Percentiles rank a stretch among this genome's conserved stretches.
These are phyloP conservation scores for Pseudogymnoascus destructans DNA, from an alignment of 2,329 filamentous ascomycete species.

Conservation along the genomic window DNA sequence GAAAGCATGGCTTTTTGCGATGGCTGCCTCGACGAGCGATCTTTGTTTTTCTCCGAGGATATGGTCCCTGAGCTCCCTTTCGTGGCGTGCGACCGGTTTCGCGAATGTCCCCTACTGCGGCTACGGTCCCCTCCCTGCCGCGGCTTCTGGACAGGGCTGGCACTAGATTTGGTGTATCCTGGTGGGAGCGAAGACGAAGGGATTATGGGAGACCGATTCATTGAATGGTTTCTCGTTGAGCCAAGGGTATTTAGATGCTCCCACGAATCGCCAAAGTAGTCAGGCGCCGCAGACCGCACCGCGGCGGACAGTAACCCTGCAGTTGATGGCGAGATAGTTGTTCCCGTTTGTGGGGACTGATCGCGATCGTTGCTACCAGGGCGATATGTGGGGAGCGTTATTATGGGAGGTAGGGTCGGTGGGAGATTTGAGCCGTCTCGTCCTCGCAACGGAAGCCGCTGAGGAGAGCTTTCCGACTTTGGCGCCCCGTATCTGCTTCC, in stretches of 20 bases:
- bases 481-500: conserved; percentile 18
- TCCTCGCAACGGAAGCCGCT: conserved; percentile 14
- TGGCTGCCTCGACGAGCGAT: conserved; percentile 32
- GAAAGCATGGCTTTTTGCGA: conserved; percentile 94
- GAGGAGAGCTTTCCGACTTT: conserved; percentile 17
- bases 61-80: conserved; percentile 34
- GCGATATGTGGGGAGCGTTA: conserved; percentile 23
- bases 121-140: conserved; percentile 10
- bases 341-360: conserved; percentile 21
- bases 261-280: conserved; percentile 24
- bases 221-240: conserved; percentile 12
- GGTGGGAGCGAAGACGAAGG: conserved; percentile 15
- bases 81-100: conserved; percentile 34
- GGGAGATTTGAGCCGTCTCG: conserved; percentile 13
- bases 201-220: conserved; percentile 14
- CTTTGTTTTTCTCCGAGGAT: conserved; percentile 26
- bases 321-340: conserved; percentile 24
- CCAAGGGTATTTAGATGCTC: conserved; percentile 15
- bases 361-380: conserved; percentile 12
- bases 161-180: conserved; percentile 4
- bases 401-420: conserved; percentile 19
- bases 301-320: conserved; percentile 25
- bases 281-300: conserved; percentile 20
- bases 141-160: conserved; percentile 13
- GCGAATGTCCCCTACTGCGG: conserved; percentile 28